Percentiles rank a stretch among this genome's conserved stretches.
Conservation (phyloP, 352 stramenopile genomes). For the Detonula confervacea region DNA sequence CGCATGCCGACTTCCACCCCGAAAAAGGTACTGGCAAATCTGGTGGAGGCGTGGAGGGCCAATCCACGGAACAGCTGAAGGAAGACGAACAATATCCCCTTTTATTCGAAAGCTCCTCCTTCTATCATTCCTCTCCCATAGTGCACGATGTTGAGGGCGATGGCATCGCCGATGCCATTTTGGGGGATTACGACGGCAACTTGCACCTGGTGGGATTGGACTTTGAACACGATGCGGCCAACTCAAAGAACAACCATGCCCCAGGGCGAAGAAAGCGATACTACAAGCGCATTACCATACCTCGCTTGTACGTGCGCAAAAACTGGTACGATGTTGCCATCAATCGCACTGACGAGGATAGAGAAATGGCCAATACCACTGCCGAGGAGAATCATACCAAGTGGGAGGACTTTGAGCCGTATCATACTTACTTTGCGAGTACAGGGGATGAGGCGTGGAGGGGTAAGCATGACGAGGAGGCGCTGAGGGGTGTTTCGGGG, state of each 20-base stretch:
- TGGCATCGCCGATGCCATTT: constrained; percentile 74
- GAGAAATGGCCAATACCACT: constrained; percentile 29
- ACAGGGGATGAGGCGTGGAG: constrained; percentile 45
- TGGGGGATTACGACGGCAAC: constrained; percentile 60
- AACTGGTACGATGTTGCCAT: constrained; percentile 68
- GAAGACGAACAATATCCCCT: constrained; percentile 77
- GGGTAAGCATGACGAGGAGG: constrained; percentile 41
- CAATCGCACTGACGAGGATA: constrained; percentile 59
- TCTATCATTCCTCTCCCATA: constrained; percentile 70
- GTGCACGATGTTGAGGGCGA: constrained; percentile 74
- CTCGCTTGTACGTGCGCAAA: constrained; percentile 72
- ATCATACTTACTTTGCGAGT: constrained; percentile 81
- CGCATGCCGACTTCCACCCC: constrained; percentile 24
- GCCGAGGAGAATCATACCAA: constrained; percentile 33
- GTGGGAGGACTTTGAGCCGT: constrained; percentile 75
- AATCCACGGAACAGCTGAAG: constrained; percentile 64
- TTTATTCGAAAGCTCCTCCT: constrained; percentile 71
- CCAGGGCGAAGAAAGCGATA: constrained; percentile 56
- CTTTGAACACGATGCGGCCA: constrained; percentile 30
- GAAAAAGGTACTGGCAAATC: not conserved
- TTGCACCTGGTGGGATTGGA: constrained; percentile 56
- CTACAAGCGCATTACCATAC: constrained; percentile 60
- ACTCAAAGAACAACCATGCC: not conserved
- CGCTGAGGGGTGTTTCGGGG: constrained; percentile 59
- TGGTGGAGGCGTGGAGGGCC: constrained; percentile 20